Percentiles rank a stretch among this genome's conserved stretches.
Evolutionary conservation across 129 eudicot genomes (phyloP).

Genomic region (Chrysanthemum makinoi): DNA sequence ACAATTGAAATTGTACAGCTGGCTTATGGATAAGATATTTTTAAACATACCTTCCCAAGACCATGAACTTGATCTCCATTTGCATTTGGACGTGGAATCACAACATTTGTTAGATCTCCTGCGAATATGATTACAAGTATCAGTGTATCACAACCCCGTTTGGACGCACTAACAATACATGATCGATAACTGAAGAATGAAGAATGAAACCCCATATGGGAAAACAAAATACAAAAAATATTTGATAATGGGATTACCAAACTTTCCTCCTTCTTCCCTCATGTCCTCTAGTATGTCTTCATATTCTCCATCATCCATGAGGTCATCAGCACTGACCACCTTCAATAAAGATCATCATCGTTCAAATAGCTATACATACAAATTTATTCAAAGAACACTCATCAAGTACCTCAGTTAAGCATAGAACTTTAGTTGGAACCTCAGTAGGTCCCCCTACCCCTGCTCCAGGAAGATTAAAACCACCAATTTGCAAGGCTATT

Average conservation of each 20-base stretch:
- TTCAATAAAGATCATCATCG: constrained; percentile 23
- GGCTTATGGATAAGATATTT: not conserved
- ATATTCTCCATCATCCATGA: constrained; percentile 75
- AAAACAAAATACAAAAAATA: not conserved
- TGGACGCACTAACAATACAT: not conserved
- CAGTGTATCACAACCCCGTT: not conserved
- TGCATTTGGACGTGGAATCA: constrained; percentile 79
- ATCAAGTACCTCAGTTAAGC: constrained; percentile 74
- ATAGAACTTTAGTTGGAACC: constrained; percentile 73
- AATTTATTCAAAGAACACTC: not conserved
- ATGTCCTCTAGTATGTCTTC: constrained; percentile 88
- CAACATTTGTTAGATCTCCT: constrained; percentile 63
- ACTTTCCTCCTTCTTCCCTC: constrained; percentile 84
- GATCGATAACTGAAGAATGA: not conserved
- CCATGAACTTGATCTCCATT: constrained; percentile 55
- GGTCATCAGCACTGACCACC: constrained; percentile 66
- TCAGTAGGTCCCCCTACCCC: constrained; percentile 32
- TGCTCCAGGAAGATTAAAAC: constrained; percentile 51
- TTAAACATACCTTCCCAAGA: constrained; percentile 69
- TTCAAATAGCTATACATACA: not conserved
- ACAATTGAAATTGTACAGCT: too few relatives aligned
- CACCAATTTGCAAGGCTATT: constrained; percentile 69
- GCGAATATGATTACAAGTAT: constrained; percentile 1
- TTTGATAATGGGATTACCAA: constrained; percentile 45
- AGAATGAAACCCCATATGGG: not conserved